Conservation (phyloP, 1,284 basidiomycete genomes). For the Puccinia polysora region DNA sequence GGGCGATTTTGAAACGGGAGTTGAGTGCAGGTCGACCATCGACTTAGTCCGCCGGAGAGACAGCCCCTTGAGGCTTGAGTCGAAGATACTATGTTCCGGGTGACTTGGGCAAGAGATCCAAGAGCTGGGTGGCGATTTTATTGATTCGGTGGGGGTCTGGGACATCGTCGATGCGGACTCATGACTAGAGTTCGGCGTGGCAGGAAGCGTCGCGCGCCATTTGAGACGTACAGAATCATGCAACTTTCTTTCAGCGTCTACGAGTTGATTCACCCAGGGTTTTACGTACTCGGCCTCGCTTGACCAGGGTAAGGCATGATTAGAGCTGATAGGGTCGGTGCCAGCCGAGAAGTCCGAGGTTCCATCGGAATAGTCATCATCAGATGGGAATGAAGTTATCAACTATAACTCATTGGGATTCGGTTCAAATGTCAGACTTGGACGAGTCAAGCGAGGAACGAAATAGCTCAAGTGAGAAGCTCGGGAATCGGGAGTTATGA, state of each 20-base stretch:
- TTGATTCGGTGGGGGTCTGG: neutral
- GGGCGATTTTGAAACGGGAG: no score
- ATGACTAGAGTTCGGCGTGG: neutral
- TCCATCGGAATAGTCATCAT: constrained; percentile 15
- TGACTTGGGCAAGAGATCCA: neutral
- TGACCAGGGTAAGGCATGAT: constrained; percentile 1
- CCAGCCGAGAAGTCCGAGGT: neutral
- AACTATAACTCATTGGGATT: neutral
- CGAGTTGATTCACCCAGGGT: constrained; percentile 1
- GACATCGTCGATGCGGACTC: neutral
- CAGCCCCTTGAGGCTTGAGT: neutral
- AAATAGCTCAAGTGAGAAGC: neutral
- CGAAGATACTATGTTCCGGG: neutral
- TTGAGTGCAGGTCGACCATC: neutral
- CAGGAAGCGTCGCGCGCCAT: constrained; percentile 7
- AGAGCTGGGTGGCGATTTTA: constrained; percentile 7
- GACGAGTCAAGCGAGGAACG: neutral
- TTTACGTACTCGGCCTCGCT: constrained; percentile 12
- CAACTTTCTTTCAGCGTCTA: constrained; percentile 8
- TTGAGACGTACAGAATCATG: constrained; percentile 9
- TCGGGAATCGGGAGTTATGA: neutral
- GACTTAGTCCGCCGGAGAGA: constrained; percentile 12
- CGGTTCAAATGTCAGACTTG: neutral
- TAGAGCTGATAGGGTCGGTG: neutral
- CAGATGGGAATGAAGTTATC: constrained; percentile 11